phyloP scores from a whole-genome alignment of 176 grass and related monocot genomes.

The Cenchrus fungigraminus region DNA sequence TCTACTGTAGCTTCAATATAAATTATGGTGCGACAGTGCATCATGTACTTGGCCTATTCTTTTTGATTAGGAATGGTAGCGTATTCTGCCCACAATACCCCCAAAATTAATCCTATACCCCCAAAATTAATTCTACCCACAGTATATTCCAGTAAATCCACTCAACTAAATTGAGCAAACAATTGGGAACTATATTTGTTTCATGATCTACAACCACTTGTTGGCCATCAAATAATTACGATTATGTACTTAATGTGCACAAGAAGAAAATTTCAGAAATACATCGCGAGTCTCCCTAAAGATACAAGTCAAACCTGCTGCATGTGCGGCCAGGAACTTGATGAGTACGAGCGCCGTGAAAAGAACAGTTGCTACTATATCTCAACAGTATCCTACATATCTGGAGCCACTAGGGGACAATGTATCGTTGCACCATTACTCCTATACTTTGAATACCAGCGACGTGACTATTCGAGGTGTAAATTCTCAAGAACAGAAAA shows the following conservation, averaged over 20 bases:
- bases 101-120: background rate
- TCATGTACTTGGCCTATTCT: background rate
- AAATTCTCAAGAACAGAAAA: constrained; percentile 46
- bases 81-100: background rate
- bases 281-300: background rate
- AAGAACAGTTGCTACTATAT: constrained; percentile 7
- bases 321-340: background rate
- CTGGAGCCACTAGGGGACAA: constrained; percentile 42
- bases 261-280: background rate
- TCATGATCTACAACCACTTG: background rate
- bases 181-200: background rate
- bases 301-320: constrained; percentile 27
- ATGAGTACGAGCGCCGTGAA: background rate
- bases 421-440: constrained; percentile 40
- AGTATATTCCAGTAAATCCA: background rate
- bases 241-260: background rate
- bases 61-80: background rate
- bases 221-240: background rate
- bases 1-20: background rate
- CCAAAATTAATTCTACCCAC: background rate
- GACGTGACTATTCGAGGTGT: constrained; percentile 19
- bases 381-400: constrained; percentile 46
- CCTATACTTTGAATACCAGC: constrained; percentile 24
- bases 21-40: background rate
- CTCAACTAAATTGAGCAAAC: background rate